These are phyloP conservation scores for Aleurites moluccanus DNA, from an alignment of 441 rosid species.

Conservation along the genomic window DNA sequence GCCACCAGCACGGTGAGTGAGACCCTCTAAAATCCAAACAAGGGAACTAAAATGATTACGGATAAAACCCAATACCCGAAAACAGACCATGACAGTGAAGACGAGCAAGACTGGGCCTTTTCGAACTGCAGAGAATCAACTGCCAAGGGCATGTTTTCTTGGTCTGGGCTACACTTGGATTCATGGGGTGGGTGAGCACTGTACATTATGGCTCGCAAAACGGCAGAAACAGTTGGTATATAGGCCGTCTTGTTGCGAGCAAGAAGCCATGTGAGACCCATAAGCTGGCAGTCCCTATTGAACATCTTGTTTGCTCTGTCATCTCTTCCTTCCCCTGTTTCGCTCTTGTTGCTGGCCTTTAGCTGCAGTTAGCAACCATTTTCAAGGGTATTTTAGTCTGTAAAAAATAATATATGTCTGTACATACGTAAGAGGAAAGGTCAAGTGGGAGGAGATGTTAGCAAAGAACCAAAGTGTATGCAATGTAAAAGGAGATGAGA, in stretches of 20 bases:
- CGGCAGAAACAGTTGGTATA: slow-evolving; percentile 98
- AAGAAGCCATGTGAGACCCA: slow-evolving; percentile 99
- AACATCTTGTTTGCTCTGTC: slow-evolving; percentile 88
- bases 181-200: slow-evolving; percentile 73
- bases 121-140: slow-evolving; percentile 94
- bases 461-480: slow-evolving; percentile 29
- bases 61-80: slow-evolving; percentile 37
- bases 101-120: slow-evolving; percentile 39
- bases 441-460: slow-evolving; percentile 23
- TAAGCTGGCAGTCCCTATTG: slow-evolving; percentile 87
- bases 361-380: slow-evolving; percentile 42
- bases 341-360: slow-evolving; percentile 57
- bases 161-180: slow-evolving; percentile 92
- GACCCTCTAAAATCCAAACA: slow-evolving; percentile 25
- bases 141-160: slow-evolving; percentile 99
- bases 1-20: no score
- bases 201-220: slow-evolving; percentile 88
- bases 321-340: slow-evolving; percentile 25
- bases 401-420: not conserved
- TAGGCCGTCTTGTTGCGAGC: slow-evolving; percentile 94
- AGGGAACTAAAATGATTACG: slow-evolving; percentile 41
- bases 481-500: slow-evolving; percentile 28
- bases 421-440: slow-evolving; percentile 27
- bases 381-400: slow-evolving; percentile 17
- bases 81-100: slow-evolving; percentile 12